Evolutionary conservation across 2,329 filamentous ascomycete species (phyloP), one percentile per base, ranked within the genome.

Genomic region (Periconia sp.): DNA sequence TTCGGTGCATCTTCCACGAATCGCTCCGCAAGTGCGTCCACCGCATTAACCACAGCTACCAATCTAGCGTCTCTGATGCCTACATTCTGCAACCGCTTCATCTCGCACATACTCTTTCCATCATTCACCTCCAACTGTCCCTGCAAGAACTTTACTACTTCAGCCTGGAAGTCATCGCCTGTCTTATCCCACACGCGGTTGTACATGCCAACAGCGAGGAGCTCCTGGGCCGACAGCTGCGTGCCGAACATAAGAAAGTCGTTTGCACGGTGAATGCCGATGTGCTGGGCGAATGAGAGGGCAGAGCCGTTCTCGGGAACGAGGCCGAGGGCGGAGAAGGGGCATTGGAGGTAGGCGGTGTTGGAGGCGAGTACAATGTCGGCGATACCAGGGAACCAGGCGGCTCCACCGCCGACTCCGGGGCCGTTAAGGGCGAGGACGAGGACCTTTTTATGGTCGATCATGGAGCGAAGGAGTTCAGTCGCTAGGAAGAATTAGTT

Each of bases 201-300:
- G 19, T 78, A 72, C 52, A 79, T 36, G 0, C 77, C 77, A 32
- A 65, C 72, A 3, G 66, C 56, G 42, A 74, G 59, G 10, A 77
- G 56, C 44, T 79, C 77, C 19, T 73, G 50, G 1, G 70, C 72
- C 1, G 58, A 63, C 3, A 78, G 39, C 35, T 78, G 76, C 13
- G 72, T 65, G 3, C 77, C 76, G 44, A 79, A 77, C 74, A 79
- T 78, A 12, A 79, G 63, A 46, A 79, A 76, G 50, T 79, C 76
- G 50, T 79, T 79, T 1, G 76, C 68, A 33, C 76, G 75, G 48
- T 77, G 76, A 4, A 77, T 71, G 18, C 77, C 76, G 36, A 79
- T 76, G 30, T 66, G 68, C 49, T 78, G 73, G 1, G 75, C 66
- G 43, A 78, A 73, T 10, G 66, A 72, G 16, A 73, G 59, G 0